phyloP scores from a whole-genome alignment of 768 basidiomycete species.

The Myochromella boudieri region DNA sequence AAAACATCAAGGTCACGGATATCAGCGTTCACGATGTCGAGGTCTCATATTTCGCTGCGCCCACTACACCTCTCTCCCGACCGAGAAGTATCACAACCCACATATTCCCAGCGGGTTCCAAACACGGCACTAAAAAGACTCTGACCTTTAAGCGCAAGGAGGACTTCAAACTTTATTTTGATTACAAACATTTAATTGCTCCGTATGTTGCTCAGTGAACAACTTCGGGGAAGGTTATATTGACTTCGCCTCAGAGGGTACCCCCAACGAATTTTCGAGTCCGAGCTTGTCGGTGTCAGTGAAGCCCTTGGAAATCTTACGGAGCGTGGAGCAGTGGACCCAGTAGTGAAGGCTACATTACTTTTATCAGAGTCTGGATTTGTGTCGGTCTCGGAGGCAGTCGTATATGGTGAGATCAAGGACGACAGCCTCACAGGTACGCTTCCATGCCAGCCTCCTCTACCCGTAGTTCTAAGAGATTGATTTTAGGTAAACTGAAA shows the following conservation, averaged over 20 bases:
- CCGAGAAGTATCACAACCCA: slow-evolving; percentile 72
- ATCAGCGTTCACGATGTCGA: slow-evolving; percentile 73
- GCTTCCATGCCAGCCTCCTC: slow-evolving; percentile 15
- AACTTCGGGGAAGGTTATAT: not conserved
- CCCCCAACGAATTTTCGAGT: slow-evolving; percentile 73
- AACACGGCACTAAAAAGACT: slow-evolving; percentile 80
- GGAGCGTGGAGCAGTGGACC: slow-evolving; percentile 75
- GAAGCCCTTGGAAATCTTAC: slow-evolving; percentile 84
- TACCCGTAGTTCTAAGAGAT: slow-evolving; percentile 7
- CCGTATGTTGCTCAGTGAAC: slow-evolving; percentile 43
- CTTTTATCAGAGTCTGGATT: slow-evolving; percentile 86
- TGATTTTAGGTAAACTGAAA: slow-evolving; percentile 73
- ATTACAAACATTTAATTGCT: slow-evolving; percentile 67
- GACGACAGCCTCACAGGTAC: slow-evolving; percentile 75
- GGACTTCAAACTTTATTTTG: slow-evolving; percentile 77
- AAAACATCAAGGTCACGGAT: slow-evolving; percentile 86
- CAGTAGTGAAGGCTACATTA: slow-evolving; percentile 84
- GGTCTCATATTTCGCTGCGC: slow-evolving; percentile 70
- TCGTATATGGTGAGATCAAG: slow-evolving; percentile 80
- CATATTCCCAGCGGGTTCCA: slow-evolving; percentile 78
- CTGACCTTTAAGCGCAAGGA: slow-evolving; percentile 83
- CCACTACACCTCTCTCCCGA: slow-evolving; percentile 44
- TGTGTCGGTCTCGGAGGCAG: slow-evolving; percentile 73
- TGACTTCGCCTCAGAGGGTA: slow-evolving; percentile 49
- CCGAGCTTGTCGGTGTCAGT: slow-evolving; percentile 67